Evolutionary conservation across 2,329 filamentous ascomycete genomes (phyloP).

Genomic region (Diaporthe velutina): DNA sequence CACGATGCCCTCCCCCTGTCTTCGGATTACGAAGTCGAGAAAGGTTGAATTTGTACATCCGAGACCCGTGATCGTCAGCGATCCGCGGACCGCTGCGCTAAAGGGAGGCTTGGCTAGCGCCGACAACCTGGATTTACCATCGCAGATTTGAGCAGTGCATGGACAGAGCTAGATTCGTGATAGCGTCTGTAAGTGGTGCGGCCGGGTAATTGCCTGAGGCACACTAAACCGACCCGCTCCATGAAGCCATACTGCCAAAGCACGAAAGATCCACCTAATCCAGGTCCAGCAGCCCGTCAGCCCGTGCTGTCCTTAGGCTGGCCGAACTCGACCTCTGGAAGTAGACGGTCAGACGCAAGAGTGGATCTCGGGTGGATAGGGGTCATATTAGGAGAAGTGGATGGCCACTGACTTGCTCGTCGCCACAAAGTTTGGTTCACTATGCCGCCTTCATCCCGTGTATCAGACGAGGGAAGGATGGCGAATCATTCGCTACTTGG

Average conservation of each 20-base stretch:
- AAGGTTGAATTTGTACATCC: neutral
- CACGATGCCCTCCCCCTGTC: neutral
- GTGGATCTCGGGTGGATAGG: neutral
- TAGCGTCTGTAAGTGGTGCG: neutral
- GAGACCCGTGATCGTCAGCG: conserved; percentile 10
- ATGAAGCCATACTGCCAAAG: neutral
- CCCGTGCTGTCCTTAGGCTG: neutral
- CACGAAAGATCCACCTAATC: neutral
- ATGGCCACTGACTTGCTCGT: neutral
- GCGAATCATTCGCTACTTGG: neutral
- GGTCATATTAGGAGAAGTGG: neutral
- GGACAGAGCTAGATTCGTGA: conserved; percentile 1
- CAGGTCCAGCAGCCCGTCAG: neutral
- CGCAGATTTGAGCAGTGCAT: neutral
- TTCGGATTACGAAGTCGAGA: too few relatives aligned
- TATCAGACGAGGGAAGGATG: neutral
- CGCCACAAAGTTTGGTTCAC: neutral
- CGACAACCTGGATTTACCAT: neutral
- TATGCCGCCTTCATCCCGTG: neutral
- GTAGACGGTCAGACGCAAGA: neutral
- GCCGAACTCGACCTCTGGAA: neutral
- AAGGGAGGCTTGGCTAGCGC: neutral
- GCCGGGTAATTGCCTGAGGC: conserved; percentile 8
- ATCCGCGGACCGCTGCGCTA: conserved; percentile 1
- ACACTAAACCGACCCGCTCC: neutral